Percentiles rank a stretch among this genome's conserved stretches.
These are phyloP conservation scores for Coprinopsis sp. DNA, from an alignment of 768 basidiomycete genomes.

Conservation along the genomic window DNA sequence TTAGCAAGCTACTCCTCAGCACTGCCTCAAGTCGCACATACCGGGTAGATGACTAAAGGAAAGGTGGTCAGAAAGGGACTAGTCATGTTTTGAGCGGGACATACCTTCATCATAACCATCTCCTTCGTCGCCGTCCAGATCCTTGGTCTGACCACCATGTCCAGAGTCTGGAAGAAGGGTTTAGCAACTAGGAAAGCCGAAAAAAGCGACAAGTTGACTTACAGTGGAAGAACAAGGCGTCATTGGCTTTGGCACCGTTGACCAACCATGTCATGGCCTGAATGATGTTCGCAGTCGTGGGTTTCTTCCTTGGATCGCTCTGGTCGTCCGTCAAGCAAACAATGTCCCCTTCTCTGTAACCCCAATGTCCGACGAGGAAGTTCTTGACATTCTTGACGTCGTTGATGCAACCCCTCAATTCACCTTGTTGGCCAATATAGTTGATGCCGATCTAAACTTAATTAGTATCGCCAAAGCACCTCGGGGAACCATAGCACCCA, in stretches of 20 bases:
- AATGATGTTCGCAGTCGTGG: conserved; percentile 81
- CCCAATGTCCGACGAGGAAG: conserved; percentile 67
- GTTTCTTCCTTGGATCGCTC: conserved; percentile 52
- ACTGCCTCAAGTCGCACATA: conserved; percentile 41
- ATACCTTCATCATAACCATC: conserved; percentile 82
- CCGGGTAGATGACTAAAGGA: conserved; percentile 75
- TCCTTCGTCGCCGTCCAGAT: conserved; percentile 75
- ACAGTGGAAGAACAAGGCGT: conserved; percentile 92
- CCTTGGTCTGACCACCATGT: conserved; percentile 89
- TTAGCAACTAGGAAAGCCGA: background rate
- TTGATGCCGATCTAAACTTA: conserved; percentile 77
- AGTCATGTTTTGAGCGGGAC: background rate
- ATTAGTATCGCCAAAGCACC: background rate
- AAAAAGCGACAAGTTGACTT: conserved; percentile 15
- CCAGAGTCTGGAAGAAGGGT: conserved; percentile 62
- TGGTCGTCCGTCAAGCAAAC: conserved; percentile 82
- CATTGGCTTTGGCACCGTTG: conserved; percentile 67
- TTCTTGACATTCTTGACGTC: conserved; percentile 77
- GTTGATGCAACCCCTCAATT: conserved; percentile 85
- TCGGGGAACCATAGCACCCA: conserved; percentile 32
- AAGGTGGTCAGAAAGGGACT: background rate
- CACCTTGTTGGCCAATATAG: conserved; percentile 64
- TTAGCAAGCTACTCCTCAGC: background rate
- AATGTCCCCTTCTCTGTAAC: conserved; percentile 76
- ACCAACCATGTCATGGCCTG: conserved; percentile 94